Conservation (phyloP, 495 filamentous ascomycete species). For the Penicillium flavigenum region DNA sequence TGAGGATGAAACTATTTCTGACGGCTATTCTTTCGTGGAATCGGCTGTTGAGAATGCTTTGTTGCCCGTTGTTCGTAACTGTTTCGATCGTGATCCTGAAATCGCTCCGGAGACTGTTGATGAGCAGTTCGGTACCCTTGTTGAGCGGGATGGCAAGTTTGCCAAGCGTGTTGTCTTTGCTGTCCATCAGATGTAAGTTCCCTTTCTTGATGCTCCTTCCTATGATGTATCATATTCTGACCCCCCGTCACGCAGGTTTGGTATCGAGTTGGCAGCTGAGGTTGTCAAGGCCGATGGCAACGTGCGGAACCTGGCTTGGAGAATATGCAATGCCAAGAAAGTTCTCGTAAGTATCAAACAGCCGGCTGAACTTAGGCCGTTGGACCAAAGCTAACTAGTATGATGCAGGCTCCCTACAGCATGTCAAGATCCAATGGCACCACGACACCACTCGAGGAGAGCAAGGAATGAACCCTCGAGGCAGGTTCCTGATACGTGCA, state of each 20-base stretch:
- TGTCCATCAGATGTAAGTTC: constrained; percentile 77
- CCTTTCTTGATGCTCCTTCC: background rate
- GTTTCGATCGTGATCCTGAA: constrained; percentile 88
- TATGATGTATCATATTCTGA: constrained; percentile 12
- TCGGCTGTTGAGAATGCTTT: constrained; percentile 71
- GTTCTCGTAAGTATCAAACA: constrained; percentile 68
- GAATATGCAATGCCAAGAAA: constrained; percentile 92
- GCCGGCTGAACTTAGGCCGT: background rate
- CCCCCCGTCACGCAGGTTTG: constrained; percentile 58
- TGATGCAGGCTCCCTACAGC: constrained; percentile 46
- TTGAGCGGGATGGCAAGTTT: constrained; percentile 84
- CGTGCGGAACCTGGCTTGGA: constrained; percentile 88
- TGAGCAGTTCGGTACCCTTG: constrained; percentile 77
- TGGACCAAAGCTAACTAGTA: constrained; percentile 11
- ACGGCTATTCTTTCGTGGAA: constrained; percentile 50
- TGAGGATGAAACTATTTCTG: constrained; percentile 56
- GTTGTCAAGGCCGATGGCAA: constrained; percentile 93
- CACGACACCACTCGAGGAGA: constrained; percentile 38
- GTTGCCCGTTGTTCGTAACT: constrained; percentile 80
- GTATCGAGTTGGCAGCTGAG: constrained; percentile 88
- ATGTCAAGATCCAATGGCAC: constrained; percentile 47
- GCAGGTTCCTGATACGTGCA: background rate
- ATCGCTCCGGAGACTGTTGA: constrained; percentile 80
- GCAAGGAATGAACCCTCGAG: constrained; percentile 21
- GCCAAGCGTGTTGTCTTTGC: constrained; percentile 89